These are phyloP conservation scores for Sophora flavescens DNA, from an alignment of 306 rosid species.

Conservation along the genomic window DNA sequence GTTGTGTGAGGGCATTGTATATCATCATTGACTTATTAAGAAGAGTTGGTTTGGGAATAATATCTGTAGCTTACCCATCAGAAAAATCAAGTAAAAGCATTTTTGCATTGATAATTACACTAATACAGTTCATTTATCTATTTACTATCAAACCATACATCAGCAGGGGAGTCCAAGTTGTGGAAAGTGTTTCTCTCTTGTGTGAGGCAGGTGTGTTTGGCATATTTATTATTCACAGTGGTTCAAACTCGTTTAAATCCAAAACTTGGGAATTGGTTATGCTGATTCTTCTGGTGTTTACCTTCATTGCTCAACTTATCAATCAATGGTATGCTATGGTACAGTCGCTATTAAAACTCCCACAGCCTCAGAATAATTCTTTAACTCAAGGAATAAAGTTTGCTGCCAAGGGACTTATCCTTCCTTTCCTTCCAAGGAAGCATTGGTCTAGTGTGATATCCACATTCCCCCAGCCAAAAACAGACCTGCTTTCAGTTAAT, in stretches of 20 bases:
- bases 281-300: conserved; percentile 56
- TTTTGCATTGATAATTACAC: conserved; percentile 57
- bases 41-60: conserved; percentile 63
- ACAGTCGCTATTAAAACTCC: conserved; percentile 52
- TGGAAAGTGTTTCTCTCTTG: conserved; percentile 64
- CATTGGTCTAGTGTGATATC: conserved; percentile 56
- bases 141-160: conserved; percentile 62
- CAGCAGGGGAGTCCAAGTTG: conserved; percentile 60
- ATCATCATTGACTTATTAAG: conserved; percentile 60
- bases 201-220: conserved; percentile 60
- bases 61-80: conserved; percentile 61
- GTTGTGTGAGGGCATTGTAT: conserved; percentile 64
- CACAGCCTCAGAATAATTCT: conserved; percentile 56
- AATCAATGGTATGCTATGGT: conserved; percentile 64
- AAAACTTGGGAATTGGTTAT: conserved; percentile 48
- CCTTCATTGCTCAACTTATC: conserved; percentile 60
- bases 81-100: conserved; percentile 57
- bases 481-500: conserved; percentile 46
- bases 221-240: conserved; percentile 41
- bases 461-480: conserved; percentile 46
- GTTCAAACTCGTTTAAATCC: conserved; percentile 44
- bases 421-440: conserved; percentile 67
- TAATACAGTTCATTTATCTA: conserved; percentile 58
- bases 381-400: conserved; percentile 57
- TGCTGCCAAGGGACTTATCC: conserved; percentile 63